Evolutionary conservation across 345 rosid species (phyloP).

Genomic region (Chamaenerion angustifolium): DNA sequence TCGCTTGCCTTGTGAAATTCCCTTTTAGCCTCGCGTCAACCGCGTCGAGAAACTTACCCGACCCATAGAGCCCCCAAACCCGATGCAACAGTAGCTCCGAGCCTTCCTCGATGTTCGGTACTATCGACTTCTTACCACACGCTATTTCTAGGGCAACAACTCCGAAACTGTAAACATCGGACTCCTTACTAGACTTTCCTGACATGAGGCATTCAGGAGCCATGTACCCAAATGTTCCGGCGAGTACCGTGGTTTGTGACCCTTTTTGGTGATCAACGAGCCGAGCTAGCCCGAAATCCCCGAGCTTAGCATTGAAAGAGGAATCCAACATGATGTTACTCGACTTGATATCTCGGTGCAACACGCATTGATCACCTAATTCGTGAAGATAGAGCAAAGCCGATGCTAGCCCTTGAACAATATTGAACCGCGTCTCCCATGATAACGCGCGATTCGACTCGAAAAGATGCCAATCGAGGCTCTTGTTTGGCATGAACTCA

Average conservation of each 20-base stretch:
- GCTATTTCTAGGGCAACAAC: constrained; percentile 14
- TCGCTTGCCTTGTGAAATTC: constrained; percentile 5
- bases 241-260: constrained; percentile 10
- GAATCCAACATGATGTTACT: constrained; percentile 19
- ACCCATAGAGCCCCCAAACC: constrained; percentile 14
- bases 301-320: constrained; percentile 15
- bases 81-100: constrained; percentile 6
- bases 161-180: constrained; percentile 12
- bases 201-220: constrained; percentile 7
- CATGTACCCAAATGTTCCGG: constrained; percentile 18
- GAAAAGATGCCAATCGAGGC: constrained; percentile 16
- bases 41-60: not conserved
- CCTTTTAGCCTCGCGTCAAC: not conserved
- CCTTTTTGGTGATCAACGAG: constrained; percentile 17
- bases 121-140: constrained; percentile 10
- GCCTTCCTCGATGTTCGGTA: not conserved
- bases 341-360: constrained; percentile 19
- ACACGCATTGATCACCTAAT: constrained; percentile 12
- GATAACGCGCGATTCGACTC: constrained; percentile 6
- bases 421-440: constrained; percentile 13
- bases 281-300: constrained; percentile 27
- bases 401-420: constrained; percentile 15
- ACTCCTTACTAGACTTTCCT: constrained; percentile 9
- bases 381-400: constrained; percentile 15
- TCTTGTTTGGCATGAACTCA: constrained; percentile 11